A percentile compares a stretch with the other conserved stretches of the same genome.
These are phyloP conservation scores for Neurospora sp. DNA, from an alignment of 495 filamentous ascomycete species.

Conservation along the genomic window DNA sequence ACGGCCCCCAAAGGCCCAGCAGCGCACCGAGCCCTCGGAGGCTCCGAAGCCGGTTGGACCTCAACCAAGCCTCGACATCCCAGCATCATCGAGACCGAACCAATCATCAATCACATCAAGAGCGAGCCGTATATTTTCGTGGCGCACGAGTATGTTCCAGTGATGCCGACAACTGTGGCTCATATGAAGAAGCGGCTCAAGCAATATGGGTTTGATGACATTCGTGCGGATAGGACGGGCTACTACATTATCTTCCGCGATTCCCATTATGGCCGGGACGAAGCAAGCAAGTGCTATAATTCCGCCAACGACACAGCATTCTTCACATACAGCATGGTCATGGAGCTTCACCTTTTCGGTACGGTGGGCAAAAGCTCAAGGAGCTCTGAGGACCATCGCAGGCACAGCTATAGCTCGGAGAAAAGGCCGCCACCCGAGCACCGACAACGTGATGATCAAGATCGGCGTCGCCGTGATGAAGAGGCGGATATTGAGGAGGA, in stretches of 20 bases:
- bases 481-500: constrained; percentile 76
- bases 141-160: constrained; percentile 72
- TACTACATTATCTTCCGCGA: constrained; percentile 88
- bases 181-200: constrained; percentile 84
- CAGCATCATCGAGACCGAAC: constrained; percentile 28
- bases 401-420: constrained; percentile 23
- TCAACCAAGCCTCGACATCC: constrained; percentile 16
- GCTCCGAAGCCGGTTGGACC: constrained; percentile 12
- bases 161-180: constrained; percentile 68
- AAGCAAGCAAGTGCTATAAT: constrained; percentile 66
- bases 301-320: constrained; percentile 63
- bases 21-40: constrained; percentile 37
- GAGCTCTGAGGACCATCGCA: constrained; percentile 24
- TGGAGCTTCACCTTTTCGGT: constrained; percentile 68
- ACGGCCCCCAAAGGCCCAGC: constrained; percentile 82
- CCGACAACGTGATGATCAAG: constrained; percentile 37
- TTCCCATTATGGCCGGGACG: constrained; percentile 60
- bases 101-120: constrained; percentile 56
- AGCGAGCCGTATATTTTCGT: constrained; percentile 90
- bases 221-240: constrained; percentile 71
- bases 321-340: constrained; percentile 88
- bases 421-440: constrained; percentile 32
- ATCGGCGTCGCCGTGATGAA: constrained; percentile 44
- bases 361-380: constrained; percentile 52
- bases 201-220: constrained; percentile 61